A percentile compares a stretch with the other conserved stretches of the same genome.
Conservation (phyloP, 345 rosid species). For the Arabidopsis suecica region DNA sequence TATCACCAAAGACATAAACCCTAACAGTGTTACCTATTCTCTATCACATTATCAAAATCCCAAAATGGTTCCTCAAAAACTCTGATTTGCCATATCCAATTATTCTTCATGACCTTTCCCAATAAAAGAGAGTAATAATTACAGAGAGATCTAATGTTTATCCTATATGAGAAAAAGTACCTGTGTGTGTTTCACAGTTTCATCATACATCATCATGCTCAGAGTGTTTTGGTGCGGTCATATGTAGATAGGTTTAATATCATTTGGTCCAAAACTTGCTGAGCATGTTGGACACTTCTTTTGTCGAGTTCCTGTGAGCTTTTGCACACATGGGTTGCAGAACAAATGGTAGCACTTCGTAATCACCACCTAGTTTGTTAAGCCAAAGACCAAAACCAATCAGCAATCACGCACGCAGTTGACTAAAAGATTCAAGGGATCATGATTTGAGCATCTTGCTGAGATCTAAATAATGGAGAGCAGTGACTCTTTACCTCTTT, state of each 20-base stretch:
- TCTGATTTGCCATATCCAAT: conserved; percentile 13
- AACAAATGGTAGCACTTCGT: conserved; percentile 95
- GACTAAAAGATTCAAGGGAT: not conserved
- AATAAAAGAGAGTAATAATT: conserved; percentile 8
- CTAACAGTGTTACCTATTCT: conserved; percentile 2
- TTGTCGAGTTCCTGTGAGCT: conserved; percentile 70
- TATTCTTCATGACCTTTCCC: conserved; percentile 16
- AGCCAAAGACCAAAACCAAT: conserved; percentile 16
- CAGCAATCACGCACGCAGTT: conserved; percentile 1
- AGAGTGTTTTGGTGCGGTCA: conserved; percentile 38
- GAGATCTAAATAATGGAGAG: conserved; percentile 12
- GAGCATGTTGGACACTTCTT: conserved; percentile 89
- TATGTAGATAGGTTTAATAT: conserved; percentile 95
- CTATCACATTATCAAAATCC: conserved; percentile 28
- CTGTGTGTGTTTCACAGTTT: conserved; percentile 26
- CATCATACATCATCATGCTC: conserved; percentile 17
- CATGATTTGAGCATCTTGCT: not conserved
- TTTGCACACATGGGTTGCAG: conserved; percentile 88
- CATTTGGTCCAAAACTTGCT: conserved; percentile 84
- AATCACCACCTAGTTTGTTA: conserved; percentile 81
- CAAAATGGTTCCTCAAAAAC: conserved; percentile 4
- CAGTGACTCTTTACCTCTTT: conserved; percentile 70
- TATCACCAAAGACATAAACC: conserved; percentile 3
- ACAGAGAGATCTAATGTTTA: conserved; percentile 21
- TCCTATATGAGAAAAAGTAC: conserved; percentile 14